Evolutionary conservation across 2,329 filamentous ascomycete genomes (phyloP).

Genomic region (Phoma sp.): DNA sequence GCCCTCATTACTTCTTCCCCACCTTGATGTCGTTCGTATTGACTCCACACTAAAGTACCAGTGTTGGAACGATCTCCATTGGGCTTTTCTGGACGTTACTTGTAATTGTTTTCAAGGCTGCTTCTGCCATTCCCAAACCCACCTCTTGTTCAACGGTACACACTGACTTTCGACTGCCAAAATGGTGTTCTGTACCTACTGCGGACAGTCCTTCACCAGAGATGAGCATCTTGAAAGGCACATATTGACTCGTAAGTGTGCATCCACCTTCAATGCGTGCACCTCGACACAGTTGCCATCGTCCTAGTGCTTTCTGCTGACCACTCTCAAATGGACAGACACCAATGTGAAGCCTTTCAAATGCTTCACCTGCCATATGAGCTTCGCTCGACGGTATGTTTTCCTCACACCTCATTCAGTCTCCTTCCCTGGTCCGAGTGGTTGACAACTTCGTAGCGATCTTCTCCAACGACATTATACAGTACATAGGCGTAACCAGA

Average conservation of each 20-base stretch:
- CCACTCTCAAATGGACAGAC: constrained; percentile 43
- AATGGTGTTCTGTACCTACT: constrained; percentile 64
- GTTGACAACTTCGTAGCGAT: constrained; percentile 50
- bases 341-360: constrained; percentile 65
- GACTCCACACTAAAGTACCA: constrained; percentile 16
- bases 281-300: background rate
- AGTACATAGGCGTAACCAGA: constrained; percentile 59
- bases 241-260: constrained; percentile 58
- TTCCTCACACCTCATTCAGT: constrained; percentile 6
- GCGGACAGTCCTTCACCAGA: constrained; percentile 60
- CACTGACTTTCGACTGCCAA: constrained; percentile 22
- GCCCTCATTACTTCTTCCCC: constrained; percentile 12
- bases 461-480: constrained; percentile 61
- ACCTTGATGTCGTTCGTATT: constrained; percentile 23
- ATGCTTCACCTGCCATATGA: constrained; percentile 63
- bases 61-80: constrained; percentile 4
- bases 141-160: constrained; percentile 4
- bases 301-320: constrained; percentile 13
- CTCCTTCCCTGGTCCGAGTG: background rate
- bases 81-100: constrained; percentile 1
- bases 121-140: constrained; percentile 11
- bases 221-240: constrained; percentile 62
- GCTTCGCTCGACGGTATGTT: constrained; percentile 59
- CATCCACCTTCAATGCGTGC: background rate
- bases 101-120: constrained; percentile 3